Percentiles rank a stretch among this genome's conserved stretches.
These are phyloP conservation scores for Microcyclospora pomicola DNA, from an alignment of 2,329 filamentous ascomycete species.

Conservation along the genomic window DNA sequence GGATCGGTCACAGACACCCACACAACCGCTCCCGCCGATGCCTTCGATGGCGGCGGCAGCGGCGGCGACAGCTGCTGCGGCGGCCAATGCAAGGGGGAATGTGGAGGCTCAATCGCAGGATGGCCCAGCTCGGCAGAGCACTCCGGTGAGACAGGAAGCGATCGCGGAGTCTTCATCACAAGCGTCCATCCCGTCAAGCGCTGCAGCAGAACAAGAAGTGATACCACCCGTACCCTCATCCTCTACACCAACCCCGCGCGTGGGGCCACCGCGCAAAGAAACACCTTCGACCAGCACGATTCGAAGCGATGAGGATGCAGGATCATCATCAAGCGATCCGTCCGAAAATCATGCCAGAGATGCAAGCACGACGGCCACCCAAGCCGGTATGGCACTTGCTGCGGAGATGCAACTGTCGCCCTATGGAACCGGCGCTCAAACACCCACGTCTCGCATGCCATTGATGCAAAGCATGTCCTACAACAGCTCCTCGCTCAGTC, in stretches of 20 bases:
- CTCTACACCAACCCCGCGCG: neutral
- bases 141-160: no score
- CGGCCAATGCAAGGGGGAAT: neutral
- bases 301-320: neutral
- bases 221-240: neutral
- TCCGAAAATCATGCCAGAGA: neutral
- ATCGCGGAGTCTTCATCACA: neutral
- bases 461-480: conserved; percentile 11
- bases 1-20: conserved; percentile 4
- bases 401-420: neutral
- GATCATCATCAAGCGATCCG: neutral
- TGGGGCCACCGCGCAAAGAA: neutral
- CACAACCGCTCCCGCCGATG: conserved; percentile 7
- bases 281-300: conserved; percentile 3
- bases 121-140: no score
- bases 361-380: neutral
- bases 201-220: neutral
- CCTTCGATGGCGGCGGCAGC: conserved; percentile 2
- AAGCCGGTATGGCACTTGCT: neutral
- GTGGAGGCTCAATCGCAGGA: no score
- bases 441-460: conserved; percentile 3
- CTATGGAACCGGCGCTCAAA: conserved; percentile 1
- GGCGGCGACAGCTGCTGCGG: neutral
- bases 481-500: conserved; percentile 15
- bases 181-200: neutral